phyloP scores from a whole-genome alignment of 139 green algal genomes.

The Micractinium conductrix region DNA sequence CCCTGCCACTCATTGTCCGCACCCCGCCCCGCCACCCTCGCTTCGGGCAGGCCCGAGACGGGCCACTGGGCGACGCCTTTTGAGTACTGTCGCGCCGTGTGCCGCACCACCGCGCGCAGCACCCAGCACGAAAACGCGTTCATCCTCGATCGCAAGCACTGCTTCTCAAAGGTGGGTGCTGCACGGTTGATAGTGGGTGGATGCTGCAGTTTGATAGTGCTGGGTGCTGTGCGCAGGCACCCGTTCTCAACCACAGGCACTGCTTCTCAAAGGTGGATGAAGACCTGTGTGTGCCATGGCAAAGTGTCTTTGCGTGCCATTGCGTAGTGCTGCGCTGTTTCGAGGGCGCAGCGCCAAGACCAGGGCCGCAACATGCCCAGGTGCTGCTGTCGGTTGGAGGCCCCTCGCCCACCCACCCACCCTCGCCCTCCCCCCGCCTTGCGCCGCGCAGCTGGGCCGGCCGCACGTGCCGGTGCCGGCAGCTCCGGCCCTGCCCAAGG shows the following conservation, averaged over 20 bases:
- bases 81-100: constrained; percentile 74
- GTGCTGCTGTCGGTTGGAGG: background rate
- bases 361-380: too few relatives aligned
- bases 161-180: constrained; percentile 70
- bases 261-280: background rate
- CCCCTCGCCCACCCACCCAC: background rate
- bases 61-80: constrained; percentile 67
- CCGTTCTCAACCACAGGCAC: background rate
- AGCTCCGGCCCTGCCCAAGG: constrained; percentile 44
- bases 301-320: too few relatives aligned
- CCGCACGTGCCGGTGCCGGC: constrained; percentile 52
- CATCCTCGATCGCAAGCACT: constrained; percentile 71
- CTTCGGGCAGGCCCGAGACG: constrained; percentile 53
- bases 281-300: too few relatives aligned
- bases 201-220: background rate
- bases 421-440: background rate
- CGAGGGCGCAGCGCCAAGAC: too few relatives aligned
- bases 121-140: constrained; percentile 88
- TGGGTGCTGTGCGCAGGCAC: background rate
- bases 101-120: constrained; percentile 72
- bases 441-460: constrained; percentile 8
- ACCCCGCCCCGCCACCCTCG: background rate
- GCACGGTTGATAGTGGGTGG: background rate
- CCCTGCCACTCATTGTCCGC: too few relatives aligned
- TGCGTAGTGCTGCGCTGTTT: too few relatives aligned